Conservation (phyloP, 169 alveolate species). For the Eimeria zaria region DNA sequence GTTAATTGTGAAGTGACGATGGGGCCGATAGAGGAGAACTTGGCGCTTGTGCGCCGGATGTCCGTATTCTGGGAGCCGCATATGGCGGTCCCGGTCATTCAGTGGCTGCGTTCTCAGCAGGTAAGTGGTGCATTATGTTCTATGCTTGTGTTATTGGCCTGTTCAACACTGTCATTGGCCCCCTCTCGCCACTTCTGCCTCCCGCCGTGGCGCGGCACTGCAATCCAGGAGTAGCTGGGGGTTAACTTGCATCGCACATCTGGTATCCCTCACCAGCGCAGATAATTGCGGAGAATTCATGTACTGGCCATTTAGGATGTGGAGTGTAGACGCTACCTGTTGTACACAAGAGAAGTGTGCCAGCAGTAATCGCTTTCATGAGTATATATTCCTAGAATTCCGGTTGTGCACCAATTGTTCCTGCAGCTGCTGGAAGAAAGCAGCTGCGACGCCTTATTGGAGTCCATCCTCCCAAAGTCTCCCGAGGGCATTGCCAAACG, state of each 20-base stretch:
- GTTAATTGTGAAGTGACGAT: slow-evolving; percentile 25
- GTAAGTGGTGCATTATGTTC: neutral
- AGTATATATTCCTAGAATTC: neutral
- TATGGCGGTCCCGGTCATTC: slow-evolving; percentile 81
- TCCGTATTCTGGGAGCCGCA: slow-evolving; percentile 84
- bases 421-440: slow-evolving; percentile 70
- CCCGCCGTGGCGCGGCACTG: neutral
- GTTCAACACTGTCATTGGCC: neutral
- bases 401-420: neutral
- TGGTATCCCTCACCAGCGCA: neutral
- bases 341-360: neutral
- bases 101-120: slow-evolving; percentile 78
- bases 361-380: neutral
- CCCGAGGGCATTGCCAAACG: slow-evolving; percentile 66
- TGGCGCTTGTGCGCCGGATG: slow-evolving; percentile 83
- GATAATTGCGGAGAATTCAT: neutral
- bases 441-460: slow-evolving; percentile 59
- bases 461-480: slow-evolving; percentile 56
- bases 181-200: neutral
- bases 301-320: neutral
- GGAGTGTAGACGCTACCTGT: neutral
- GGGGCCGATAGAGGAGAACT: slow-evolving; percentile 81
- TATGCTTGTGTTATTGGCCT: neutral
- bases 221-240: neutral
- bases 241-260: neutral